A percentile compares a stretch with the other conserved stretches of the same genome.
Conservation (phyloP, 176 grass and related monocot species). For the Paspalum vaginatum region DNA sequence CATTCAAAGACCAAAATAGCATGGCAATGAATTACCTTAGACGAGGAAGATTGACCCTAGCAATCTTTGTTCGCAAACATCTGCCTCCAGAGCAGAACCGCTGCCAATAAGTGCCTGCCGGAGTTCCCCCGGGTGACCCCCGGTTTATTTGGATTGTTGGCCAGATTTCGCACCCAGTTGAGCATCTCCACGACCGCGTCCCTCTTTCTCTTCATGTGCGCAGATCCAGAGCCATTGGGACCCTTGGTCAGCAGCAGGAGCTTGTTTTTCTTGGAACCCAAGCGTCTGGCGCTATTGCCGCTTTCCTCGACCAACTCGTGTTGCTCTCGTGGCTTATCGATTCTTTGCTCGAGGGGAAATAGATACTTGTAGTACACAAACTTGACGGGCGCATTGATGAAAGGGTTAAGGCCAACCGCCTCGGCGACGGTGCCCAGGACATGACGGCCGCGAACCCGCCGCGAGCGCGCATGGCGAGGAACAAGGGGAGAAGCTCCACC, state of each 20-base stretch:
- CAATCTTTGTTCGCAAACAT: constrained; percentile 34
- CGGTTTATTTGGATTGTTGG: constrained; percentile 36
- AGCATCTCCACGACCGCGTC: constrained; percentile 29
- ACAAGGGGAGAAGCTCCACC: constrained; percentile 53
- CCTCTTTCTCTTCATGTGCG: constrained; percentile 50
- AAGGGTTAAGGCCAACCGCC: constrained; percentile 37
- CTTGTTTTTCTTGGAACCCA: constrained; percentile 26
- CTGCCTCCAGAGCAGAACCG: constrained; percentile 8
- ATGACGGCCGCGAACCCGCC: constrained; percentile 47
- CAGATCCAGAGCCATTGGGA: background rate
- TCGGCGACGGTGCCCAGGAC: constrained; percentile 42
- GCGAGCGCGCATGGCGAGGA: constrained; percentile 28
- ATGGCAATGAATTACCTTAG: constrained; percentile 26
- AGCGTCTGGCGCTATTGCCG: background rate
- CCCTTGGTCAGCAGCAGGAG: constrained; percentile 8
- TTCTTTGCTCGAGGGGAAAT: constrained; percentile 25
- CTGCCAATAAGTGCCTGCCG: background rate
- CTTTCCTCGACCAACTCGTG: background rate
- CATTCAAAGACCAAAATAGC: constrained; percentile 1
- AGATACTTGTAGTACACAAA: constrained; percentile 51
- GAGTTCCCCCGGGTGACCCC: background rate
- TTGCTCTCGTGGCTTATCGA: background rate
- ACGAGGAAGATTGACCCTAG: constrained; percentile 6
- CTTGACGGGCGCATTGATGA: constrained; percentile 19
- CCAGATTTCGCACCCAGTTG: constrained; percentile 41